Conservation (phyloP, 2,329 filamentous ascomycete species). For the Fusarium succisae region DNA sequence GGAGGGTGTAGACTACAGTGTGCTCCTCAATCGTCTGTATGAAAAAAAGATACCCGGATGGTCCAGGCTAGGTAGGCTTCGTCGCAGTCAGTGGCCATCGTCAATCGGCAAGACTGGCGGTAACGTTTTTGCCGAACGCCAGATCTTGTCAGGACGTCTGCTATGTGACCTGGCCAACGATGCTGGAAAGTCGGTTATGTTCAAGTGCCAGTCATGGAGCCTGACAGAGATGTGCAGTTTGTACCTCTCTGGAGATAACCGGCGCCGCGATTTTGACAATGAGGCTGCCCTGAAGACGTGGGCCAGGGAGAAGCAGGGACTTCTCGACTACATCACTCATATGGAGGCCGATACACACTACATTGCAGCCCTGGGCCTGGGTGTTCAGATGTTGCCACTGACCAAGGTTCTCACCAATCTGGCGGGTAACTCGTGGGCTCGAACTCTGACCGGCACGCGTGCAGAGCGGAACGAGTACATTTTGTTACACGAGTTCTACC, state of each 20-base stretch:
- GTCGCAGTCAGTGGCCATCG: slow-evolving; percentile 85
- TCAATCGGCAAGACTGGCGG: slow-evolving; percentile 86
- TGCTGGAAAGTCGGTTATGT: slow-evolving; percentile 96
- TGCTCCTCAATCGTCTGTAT: slow-evolving; percentile 84
- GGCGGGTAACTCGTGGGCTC: slow-evolving; percentile 97
- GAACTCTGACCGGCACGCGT: slow-evolving; percentile 92
- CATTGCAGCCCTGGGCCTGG: slow-evolving; percentile 88
- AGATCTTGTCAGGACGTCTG: slow-evolving; percentile 86
- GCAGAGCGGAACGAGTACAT: slow-evolving; percentile 99
- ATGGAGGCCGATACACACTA: slow-evolving; percentile 97
- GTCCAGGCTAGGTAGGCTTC: slow-evolving; percentile 90
- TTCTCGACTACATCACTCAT: slow-evolving; percentile 93
- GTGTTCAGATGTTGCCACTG: slow-evolving; percentile 89
- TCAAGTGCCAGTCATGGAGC: slow-evolving; percentile 97
- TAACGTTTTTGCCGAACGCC: slow-evolving; percentile 92
- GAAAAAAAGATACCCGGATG: slow-evolving; percentile 93
- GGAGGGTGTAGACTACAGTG: slow-evolving; percentile 96
- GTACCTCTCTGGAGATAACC: slow-evolving; percentile 78
- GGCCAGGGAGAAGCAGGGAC: slow-evolving; percentile 78
- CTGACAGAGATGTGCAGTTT: slow-evolving; percentile 97
- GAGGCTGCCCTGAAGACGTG: slow-evolving; percentile 87
- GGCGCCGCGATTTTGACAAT: slow-evolving; percentile 86
- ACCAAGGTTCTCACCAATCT: slow-evolving; percentile 96
- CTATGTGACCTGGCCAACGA: slow-evolving; percentile 96
- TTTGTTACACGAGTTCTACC: slow-evolving; percentile 94